Evolutionary conservation across 2,329 filamentous ascomycete species (phyloP).

Genomic region (Gaeumannomyces sp.): DNA sequence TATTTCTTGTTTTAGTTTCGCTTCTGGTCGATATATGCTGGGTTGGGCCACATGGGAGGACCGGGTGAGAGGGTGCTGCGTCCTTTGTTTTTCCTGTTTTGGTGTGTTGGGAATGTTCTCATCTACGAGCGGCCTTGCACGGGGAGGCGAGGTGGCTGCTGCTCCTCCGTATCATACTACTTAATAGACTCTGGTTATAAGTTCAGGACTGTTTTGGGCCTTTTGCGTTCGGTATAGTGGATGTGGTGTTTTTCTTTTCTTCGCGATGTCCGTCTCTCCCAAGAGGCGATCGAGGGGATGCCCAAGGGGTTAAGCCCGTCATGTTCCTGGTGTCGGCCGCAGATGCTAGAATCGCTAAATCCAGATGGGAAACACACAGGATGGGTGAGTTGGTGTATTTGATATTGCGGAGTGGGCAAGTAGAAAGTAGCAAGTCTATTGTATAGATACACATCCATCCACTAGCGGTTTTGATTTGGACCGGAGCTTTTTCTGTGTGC

Average conservation of each 20-base stretch:
- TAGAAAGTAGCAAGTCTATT: constrained; percentile 3
- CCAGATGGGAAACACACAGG: neutral
- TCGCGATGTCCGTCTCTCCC: too few relatives aligned
- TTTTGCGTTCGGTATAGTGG: neutral
- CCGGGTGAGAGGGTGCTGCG: neutral
- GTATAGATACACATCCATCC: constrained; percentile 7
- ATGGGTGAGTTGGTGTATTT: neutral
- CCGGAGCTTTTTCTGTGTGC: neutral
- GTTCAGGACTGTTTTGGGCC: neutral
- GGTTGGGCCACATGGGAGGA: neutral
- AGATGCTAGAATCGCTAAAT: neutral
- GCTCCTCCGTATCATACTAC: constrained; percentile 1
- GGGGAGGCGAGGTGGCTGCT: too few relatives aligned
- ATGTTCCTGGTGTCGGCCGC: too few relatives aligned
- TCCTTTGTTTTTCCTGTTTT: too few relatives aligned
- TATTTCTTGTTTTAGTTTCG: neutral
- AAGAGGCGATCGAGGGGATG: too few relatives aligned
- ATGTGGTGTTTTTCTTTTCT: too few relatives aligned
- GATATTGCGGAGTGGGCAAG: neutral
- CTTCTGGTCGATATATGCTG: neutral
- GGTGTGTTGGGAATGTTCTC: neutral
- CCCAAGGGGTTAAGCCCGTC: too few relatives aligned
- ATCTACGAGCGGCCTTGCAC: neutral
- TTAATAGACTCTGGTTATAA: constrained; percentile 10
- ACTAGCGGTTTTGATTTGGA: neutral